Evolutionary conservation across 1,284 basidiomycete species (phyloP).

Genomic region (Meira miltonrushii): DNA sequence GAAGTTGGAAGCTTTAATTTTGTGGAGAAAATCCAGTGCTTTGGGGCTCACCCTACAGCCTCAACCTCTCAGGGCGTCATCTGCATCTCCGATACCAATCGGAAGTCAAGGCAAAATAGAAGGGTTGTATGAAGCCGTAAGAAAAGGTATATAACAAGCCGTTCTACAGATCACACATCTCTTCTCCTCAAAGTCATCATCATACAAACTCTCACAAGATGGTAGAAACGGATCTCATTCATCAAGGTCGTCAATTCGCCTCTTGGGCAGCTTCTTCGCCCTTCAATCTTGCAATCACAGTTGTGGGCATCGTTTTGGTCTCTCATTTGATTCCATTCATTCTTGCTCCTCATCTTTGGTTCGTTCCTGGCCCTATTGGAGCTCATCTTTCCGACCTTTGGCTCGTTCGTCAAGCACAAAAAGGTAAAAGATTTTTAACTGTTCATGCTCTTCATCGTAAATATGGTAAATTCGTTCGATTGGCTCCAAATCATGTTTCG

Average conservation of each 20-base stretch:
- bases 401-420: constrained; percentile 64
- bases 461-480: constrained; percentile 76
- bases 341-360: background rate
- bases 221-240: too few species aligned
- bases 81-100: too few species aligned
- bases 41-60: too few species aligned
- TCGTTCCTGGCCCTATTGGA: constrained; percentile 66
- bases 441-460: constrained; percentile 72
- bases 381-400: constrained; percentile 73
- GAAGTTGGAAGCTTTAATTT: too few species aligned
- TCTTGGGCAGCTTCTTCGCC: background rate
- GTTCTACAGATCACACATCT: too few species aligned
- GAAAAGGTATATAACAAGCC: too few species aligned
- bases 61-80: too few species aligned
- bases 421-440: constrained; percentile 69
- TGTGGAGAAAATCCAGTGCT: too few species aligned
- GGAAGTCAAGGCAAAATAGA: too few species aligned
- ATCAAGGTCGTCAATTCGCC: background rate
- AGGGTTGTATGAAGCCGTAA: too few species aligned
- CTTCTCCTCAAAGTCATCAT: too few species aligned
- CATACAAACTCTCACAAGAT: too few species aligned
- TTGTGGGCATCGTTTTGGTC: background rate
- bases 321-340: constrained; percentile 5
- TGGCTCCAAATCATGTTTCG: constrained; percentile 80
- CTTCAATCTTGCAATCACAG: background rate